Conservation (phyloP, 805 yeast species). For the Ogataea thermomethanolica region DNA sequence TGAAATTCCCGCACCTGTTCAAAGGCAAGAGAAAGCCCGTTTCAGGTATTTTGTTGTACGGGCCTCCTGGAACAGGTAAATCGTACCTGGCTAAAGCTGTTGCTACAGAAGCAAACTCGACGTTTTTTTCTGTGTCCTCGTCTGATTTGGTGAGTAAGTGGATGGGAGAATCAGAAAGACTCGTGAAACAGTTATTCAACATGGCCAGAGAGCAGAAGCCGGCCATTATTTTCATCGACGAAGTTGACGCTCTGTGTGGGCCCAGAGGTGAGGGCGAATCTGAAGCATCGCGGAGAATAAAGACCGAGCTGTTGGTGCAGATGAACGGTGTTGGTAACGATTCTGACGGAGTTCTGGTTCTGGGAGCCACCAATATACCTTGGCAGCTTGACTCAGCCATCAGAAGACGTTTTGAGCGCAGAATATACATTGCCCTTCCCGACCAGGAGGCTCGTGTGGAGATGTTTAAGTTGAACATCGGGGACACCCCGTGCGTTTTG, state of each 20-base stretch:
- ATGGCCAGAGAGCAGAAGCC: conserved; percentile 98
- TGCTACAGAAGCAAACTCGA: conserved; percentile 96
- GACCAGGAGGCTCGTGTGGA: conserved; percentile 87
- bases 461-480: conserved; percentile 94
- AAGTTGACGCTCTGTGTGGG: conserved; percentile 96
- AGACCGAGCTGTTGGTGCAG: conserved; percentile 92
- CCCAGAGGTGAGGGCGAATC: conserved; percentile 98
- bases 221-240: conserved; percentile 93
- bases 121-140: conserved; percentile 94
- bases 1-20: conserved; percentile 91
- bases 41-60: conserved; percentile 81
- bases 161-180: conserved; percentile 98
- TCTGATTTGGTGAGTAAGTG: conserved; percentile 95
- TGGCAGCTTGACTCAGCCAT: conserved; percentile 99
- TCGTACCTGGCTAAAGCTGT: conserved; percentile 97
- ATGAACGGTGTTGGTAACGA: conserved; percentile 99
- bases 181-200: conserved; percentile 88
- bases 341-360: conserved; percentile 82
- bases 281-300: conserved; percentile 93
- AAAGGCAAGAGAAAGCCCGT: conserved; percentile 93
- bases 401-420: conserved; percentile 90
- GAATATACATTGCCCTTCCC: conserved; percentile 94
- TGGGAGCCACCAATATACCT: conserved; percentile 98
- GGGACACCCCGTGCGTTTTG: conserved; percentile 80
- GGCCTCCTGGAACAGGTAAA: conserved; percentile 98